Conservation (phyloP, 169 alveolate genomes). For the Eimeria necatrix region DNA sequence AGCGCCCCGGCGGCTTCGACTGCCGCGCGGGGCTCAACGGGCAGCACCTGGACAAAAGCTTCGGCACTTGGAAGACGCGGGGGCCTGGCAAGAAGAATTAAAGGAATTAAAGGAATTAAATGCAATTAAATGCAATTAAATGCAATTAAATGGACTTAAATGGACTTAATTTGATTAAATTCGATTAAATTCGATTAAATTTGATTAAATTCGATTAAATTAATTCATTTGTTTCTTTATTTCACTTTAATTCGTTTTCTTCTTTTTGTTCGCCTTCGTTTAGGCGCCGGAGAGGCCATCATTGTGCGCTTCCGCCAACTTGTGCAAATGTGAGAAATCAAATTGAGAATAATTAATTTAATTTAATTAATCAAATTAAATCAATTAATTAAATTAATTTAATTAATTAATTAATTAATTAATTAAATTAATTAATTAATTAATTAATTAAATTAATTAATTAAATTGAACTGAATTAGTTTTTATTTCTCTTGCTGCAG, state of each 20-base stretch:
- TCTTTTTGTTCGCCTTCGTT: background rate
- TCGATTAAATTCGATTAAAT: too few species aligned
- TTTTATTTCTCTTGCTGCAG: background rate
- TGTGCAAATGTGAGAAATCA: conserved; percentile 74
- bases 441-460: too few species aligned
- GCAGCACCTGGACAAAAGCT: conserved; percentile 54
- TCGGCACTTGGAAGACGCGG: conserved; percentile 76
- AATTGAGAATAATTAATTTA: background rate
- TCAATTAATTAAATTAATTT: background rate
- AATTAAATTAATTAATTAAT: too few species aligned
- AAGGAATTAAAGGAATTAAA: background rate
- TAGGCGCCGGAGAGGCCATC: conserved; percentile 76
- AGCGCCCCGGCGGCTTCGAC: conserved; percentile 66
- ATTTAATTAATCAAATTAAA: background rate
- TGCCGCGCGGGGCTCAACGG: conserved; percentile 76
- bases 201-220: too few species aligned
- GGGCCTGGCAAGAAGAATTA: conserved; percentile 50
- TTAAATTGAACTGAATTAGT: too few species aligned
- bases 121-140: background rate
- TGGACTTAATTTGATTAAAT: too few species aligned
- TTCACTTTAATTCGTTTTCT: too few species aligned
- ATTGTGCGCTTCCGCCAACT: conserved; percentile 65
- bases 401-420: too few species aligned
- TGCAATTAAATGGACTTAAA: background rate
- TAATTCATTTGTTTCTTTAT: too few species aligned